Percentiles rank a stretch among this genome's conserved stretches.
phyloP scores from a whole-genome alignment of 441 rosid genomes.

The Erodium texanum region DNA sequence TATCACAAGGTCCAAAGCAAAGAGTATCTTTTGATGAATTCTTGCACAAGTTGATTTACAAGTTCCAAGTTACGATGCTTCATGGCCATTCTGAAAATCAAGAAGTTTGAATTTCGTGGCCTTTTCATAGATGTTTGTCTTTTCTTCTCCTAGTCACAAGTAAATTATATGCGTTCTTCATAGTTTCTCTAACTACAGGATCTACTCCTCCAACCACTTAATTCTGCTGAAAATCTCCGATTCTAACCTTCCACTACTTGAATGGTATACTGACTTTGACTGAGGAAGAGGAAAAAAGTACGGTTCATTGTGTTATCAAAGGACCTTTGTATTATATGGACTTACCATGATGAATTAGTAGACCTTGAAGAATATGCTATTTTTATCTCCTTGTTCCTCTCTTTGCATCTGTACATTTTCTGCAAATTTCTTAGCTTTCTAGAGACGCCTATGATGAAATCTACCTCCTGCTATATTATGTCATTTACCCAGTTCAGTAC shows the following conservation, averaged over 20 bases:
- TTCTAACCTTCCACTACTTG: not conserved
- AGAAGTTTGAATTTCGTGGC: not conserved
- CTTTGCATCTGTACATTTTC: not conserved
- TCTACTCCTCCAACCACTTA: no score
- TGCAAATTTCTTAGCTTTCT: not conserved
- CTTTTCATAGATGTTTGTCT: not conserved
- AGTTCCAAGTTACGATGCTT: not conserved
- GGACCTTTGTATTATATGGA: not conserved
- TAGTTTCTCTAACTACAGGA: not conserved
- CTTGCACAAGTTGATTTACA: not conserved
- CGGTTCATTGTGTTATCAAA: not conserved
- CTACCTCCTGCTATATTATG: conserved; percentile 5
- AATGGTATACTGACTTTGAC: not conserved
- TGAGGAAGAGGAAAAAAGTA: not conserved
- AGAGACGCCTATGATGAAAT: not conserved
- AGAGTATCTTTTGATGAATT: not conserved
- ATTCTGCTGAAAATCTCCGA: no score
- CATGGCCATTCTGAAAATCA: conserved; percentile 3
- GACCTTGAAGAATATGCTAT: not conserved
- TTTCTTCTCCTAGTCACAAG: not conserved
- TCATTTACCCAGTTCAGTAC: not conserved
- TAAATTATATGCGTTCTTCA: not conserved
- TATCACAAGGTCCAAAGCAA: conserved; percentile 1
- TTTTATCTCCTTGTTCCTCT: not conserved
- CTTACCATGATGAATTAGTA: not conserved